Conservation (phyloP, 768 basidiomycete species). For the Lentinula sp. region DNA sequence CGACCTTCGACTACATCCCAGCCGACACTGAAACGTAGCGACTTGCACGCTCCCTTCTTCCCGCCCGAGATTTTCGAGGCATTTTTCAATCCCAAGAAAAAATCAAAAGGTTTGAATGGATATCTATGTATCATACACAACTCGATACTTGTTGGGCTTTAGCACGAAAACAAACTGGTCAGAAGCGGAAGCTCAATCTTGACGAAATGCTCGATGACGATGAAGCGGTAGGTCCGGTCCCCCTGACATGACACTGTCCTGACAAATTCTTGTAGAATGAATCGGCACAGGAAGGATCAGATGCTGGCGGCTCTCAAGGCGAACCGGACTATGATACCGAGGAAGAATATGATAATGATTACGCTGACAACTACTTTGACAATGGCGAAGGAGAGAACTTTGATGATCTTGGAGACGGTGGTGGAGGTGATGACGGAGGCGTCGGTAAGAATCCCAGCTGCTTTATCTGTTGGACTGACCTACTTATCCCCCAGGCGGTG, state of each 20-base stretch:
- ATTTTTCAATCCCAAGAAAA: constrained; percentile 74
- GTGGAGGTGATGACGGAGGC: constrained; percentile 56
- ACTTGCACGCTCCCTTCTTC: constrained; percentile 73
- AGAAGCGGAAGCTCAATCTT: constrained; percentile 47
- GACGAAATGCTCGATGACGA: constrained; percentile 65
- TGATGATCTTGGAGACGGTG: constrained; percentile 54
- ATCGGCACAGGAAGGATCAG: constrained; percentile 55
- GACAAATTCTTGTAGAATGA: constrained; percentile 43
- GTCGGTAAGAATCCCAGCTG: constrained; percentile 29
- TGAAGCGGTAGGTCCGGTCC: constrained; percentile 40
- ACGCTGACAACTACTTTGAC: constrained; percentile 88
- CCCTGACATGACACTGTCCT: background rate
- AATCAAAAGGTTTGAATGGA: constrained; percentile 40
- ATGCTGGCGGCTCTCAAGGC: constrained; percentile 44
- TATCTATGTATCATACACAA: background rate
- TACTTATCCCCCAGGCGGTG: constrained; percentile 9
- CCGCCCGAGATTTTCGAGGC: constrained; percentile 70
- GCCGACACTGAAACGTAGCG: constrained; percentile 62
- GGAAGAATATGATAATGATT: constrained; percentile 90
- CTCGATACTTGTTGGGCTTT: background rate
- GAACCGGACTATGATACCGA: constrained; percentile 81
- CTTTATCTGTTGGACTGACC: background rate
- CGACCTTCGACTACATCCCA: constrained; percentile 53
- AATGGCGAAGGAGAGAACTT: constrained; percentile 80
- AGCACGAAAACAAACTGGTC: constrained; percentile 19